Evolutionary conservation across 1,284 basidiomycete genomes (phyloP), one percentile per base, ranked within the genome.

Genomic region (Ganoderma lingzhi): DNA sequence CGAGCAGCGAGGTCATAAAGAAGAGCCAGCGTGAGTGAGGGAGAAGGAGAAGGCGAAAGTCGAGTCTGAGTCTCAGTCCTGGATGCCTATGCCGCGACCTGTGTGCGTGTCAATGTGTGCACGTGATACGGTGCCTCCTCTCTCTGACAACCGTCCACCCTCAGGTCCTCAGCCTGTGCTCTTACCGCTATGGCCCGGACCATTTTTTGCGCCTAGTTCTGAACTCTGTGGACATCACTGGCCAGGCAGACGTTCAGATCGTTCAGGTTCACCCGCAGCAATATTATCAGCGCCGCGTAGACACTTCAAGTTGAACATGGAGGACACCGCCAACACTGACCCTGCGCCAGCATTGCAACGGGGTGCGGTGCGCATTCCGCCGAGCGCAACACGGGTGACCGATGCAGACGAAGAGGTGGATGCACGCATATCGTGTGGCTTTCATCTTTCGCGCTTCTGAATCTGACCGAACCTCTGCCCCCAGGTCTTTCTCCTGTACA

Each of bases 401-500:
- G 93, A 96, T 76, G 88, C 91, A 30, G 94, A 96, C 66, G 93
- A 96, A 81, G 94, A 96, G 87, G 93, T 93, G 17, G 23, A 53
- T 56, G 23, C 23, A 23, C 44, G 41, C 23, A 30, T 44, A 6
- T 9, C 23, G 23, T 23, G 6, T 14, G 10, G 10, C 23, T 23
- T 23, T 23, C 23, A 23, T 15, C 0, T 41, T 15, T 6, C 23
- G 12, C 14, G 5, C 23, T 1, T 30, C 23, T 23, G 23, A 23
- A 23, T 56, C 10, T 55, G 15, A 41, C 19, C 19, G 15, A 23
- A 14, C 1, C 14, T 60, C 35, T 71, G 23, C 23, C 12, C 48
- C 23, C 56, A 95, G 93, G 87, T 96, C 44, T 94, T 95, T 78
- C 83, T 93, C 14, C 82, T 94, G 19, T 96, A 95, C 80, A 91